Evolutionary conservation across 192 early-diverging fungal species (phyloP), one percentile per base, ranked within the genome.

Genomic region (Backusella tuberculispora): DNA sequence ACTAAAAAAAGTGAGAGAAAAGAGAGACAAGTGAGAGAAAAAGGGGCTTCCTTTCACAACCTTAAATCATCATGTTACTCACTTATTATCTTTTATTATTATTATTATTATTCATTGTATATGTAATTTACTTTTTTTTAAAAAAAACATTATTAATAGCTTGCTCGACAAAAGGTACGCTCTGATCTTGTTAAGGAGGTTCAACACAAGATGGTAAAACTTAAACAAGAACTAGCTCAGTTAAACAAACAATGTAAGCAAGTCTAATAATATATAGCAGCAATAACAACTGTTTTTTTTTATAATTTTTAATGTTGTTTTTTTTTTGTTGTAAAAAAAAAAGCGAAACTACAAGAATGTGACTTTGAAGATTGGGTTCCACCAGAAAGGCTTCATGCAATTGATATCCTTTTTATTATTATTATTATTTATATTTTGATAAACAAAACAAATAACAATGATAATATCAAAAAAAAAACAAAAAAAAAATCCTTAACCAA

Each of bases 381-480:
- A 68, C 66, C 66, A 42, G 66, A 45, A 41, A 68, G 66, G 19
- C 66, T 68, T 41, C 21, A 41, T 68, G 38, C 66, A 68, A 68
- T 68, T 68, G 66, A 68, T 68, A 68, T 68, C 66, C 66, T 68
- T 68, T 68, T 42, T 68, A 40, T n/a, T 63, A 4, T 34, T 9
- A 63, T 34, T 34, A 12, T 3, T 40, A 17, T 13, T 43, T 41
- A 43, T 43, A 42, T 42, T 17, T 17, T 67, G 50, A 56, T 56
- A 56, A 56, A 56, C 50, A 56, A 56, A 56, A n/a, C 21, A 56
- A 24, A 56, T 56, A 7, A 56, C 24, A 50, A 21, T n/a, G 48
- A 50, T 41, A 66, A 37, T 66, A 38, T n/a, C n/a, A n/a, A n/a
- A n/a, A n/a, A n/a, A n/a, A n/a, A n/a, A n/a, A n/a, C n/a, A n/a